phyloP scores from a whole-genome alignment of 2,329 filamentous ascomycete genomes.

The Apiospora pterosperma region DNA sequence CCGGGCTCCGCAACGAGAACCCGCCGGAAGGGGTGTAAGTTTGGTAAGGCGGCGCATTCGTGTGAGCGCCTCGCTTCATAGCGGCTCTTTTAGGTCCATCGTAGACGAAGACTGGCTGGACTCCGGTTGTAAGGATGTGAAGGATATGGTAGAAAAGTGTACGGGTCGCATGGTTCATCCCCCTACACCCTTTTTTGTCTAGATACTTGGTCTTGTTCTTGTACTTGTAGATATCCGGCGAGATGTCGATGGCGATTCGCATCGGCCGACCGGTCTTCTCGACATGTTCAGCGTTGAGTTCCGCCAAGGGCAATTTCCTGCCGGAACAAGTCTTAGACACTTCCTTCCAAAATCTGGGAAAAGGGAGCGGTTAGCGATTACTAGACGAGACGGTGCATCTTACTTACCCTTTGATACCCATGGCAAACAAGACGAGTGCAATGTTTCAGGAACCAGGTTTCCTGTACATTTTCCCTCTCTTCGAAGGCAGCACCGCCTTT shows the following conservation, averaged over 20 bases:
- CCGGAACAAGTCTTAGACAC: constrained; percentile 13
- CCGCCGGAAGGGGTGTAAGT: constrained; percentile 4
- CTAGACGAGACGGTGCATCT: no score
- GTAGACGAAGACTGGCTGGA: background rate
- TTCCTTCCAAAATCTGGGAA: constrained; percentile 6
- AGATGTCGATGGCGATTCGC: constrained; percentile 22
- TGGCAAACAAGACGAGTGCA: background rate
- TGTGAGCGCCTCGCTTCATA: background rate
- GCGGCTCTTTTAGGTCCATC: background rate
- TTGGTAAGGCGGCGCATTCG: constrained; percentile 17
- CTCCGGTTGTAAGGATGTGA: constrained; percentile 13
- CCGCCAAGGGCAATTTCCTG: constrained; percentile 13
- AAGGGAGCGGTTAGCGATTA: constrained; percentile 8
- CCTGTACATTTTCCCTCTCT: no score
- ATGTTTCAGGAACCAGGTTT: no score
- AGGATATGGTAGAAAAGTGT: constrained; percentile 8
- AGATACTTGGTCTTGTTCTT: background rate
- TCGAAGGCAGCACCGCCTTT: no score
- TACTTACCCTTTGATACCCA: constrained; percentile 11
- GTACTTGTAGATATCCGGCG: constrained; percentile 12
- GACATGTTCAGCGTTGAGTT: constrained; percentile 19
- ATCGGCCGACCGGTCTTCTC: constrained; percentile 16
- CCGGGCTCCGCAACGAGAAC: background rate
- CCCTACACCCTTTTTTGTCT: background rate
- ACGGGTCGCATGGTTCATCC: constrained; percentile 11